These are phyloP conservation scores for Porcisia hertigi DNA, from an alignment of 208 protist genomes.

Conservation along the genomic window DNA sequence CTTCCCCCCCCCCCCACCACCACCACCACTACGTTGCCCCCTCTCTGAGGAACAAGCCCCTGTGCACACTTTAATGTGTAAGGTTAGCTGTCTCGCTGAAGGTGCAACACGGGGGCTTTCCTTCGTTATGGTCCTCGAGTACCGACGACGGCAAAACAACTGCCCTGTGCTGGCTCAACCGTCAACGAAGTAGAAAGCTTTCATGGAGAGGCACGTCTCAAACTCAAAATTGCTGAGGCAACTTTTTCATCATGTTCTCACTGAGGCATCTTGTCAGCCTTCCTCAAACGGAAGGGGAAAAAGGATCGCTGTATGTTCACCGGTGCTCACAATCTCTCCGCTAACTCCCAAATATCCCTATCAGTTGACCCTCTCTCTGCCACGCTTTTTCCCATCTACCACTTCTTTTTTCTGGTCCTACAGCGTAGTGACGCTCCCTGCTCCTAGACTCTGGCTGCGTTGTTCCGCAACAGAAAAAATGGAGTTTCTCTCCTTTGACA, in stretches of 20 bases:
- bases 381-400: background rate
- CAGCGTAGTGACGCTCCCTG: background rate
- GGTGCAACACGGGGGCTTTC: background rate
- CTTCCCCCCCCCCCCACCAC: no score
- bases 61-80: no score
- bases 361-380: background rate
- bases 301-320: background rate
- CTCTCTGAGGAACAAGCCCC: no score
- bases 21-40: no score
- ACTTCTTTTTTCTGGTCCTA: background rate
- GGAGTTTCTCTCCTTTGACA: conserved; percentile 69
- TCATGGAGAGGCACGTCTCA: background rate
- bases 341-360: background rate
- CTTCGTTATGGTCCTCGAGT: background rate
- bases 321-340: background rate
- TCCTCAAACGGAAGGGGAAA: background rate
- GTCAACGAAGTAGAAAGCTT: background rate
- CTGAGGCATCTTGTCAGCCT: background rate
- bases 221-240: background rate
- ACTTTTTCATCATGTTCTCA: background rate
- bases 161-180: no score
- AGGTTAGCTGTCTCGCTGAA: background rate
- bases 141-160: background rate
- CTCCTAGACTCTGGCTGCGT: background rate
- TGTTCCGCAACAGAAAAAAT: conserved; percentile 8